Percentiles rank a stretch among this genome's conserved stretches.
phyloP scores from a whole-genome alignment of 2,329 filamentous ascomycete genomes.

The Xylaria sp. region DNA sequence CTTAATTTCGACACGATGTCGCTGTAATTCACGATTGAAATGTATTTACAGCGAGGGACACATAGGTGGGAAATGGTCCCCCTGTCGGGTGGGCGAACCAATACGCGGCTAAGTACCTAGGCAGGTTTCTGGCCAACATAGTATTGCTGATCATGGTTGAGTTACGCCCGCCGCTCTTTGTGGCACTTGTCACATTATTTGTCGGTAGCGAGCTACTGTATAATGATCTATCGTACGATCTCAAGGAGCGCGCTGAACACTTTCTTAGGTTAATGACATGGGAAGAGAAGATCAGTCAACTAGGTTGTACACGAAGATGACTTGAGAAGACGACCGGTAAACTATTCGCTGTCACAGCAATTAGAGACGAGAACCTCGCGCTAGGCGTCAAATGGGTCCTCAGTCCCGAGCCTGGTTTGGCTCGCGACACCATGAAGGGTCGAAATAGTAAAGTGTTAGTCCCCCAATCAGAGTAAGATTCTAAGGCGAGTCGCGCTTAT shows the following conservation, averaged over 20 bases:
- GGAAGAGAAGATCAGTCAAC: slow-evolving; percentile 2
- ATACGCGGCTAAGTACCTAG: too few relatives aligned
- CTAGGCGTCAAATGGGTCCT: slow-evolving; percentile 10
- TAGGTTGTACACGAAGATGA: not conserved
- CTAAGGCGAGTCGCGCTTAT: not conserved
- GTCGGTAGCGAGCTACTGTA: not conserved
- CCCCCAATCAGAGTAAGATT: not conserved
- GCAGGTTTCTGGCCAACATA: too few relatives aligned
- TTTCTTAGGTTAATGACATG: not conserved
- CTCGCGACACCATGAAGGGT: slow-evolving; percentile 5
- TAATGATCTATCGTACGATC: not conserved
- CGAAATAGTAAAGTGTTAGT: slow-evolving; percentile 9
- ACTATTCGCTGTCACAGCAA: not conserved
- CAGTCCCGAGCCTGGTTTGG: slow-evolving; percentile 1
- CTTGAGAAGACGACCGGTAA: not conserved
- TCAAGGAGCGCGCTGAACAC: not conserved
- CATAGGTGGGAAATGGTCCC: too few relatives aligned
- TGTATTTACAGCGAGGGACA: too few relatives aligned
- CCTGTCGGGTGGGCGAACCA: too few relatives aligned
- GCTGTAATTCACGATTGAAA: too few relatives aligned
- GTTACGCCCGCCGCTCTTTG: not conserved
- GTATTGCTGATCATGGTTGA: not conserved
- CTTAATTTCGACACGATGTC: too few relatives aligned
- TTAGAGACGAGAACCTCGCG: slow-evolving; percentile 7
- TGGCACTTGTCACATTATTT: not conserved